These are phyloP conservation scores for Chalciporus sp. DNA, from an alignment of 1,284 basidiomycete species.

Conservation along the genomic window DNA sequence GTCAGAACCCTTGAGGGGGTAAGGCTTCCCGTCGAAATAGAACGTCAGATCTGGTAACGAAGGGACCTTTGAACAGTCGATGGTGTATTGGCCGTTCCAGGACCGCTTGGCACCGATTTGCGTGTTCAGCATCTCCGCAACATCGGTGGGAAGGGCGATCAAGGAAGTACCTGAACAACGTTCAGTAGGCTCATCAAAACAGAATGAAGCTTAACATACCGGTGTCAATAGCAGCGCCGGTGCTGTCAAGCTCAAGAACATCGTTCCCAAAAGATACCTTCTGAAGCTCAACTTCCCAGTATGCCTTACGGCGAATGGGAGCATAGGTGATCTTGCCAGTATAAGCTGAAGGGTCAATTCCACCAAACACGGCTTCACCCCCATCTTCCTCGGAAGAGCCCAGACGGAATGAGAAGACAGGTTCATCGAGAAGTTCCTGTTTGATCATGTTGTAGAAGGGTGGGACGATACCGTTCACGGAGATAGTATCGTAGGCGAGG, in stretches of 20 bases:
- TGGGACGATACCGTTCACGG: slow-evolving; percentile 92
- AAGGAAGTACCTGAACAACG: slow-evolving; percentile 72
- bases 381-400: slow-evolving; percentile 88
- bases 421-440: slow-evolving; percentile 80
- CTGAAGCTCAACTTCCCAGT: slow-evolving; percentile 97
- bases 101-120: slow-evolving; percentile 91
- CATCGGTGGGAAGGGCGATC: slow-evolving; percentile 90
- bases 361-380: slow-evolving; percentile 94
- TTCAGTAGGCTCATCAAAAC: slow-evolving; percentile 5
- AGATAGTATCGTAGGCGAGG: slow-evolving; percentile 94
- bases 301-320: slow-evolving; percentile 94
- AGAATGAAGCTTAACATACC: slow-evolving; percentile 47
- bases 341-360: slow-evolving; percentile 82
- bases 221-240: slow-evolving; percentile 96
- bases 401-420: slow-evolving; percentile 95
- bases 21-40: slow-evolving; percentile 81
- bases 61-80: slow-evolving; percentile 88
- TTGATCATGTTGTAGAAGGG: slow-evolving; percentile 97
- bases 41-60: slow-evolving; percentile 87
- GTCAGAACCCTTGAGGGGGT: slow-evolving; percentile 81
- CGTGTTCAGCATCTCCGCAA: slow-evolving; percentile 97
- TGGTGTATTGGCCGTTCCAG: slow-evolving; percentile 93
- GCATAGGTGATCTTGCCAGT: slow-evolving; percentile 86
- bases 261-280: slow-evolving; percentile 86
- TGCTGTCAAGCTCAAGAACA: slow-evolving; percentile 83